Conservation (phyloP, 768 basidiomycete genomes). For the Mycena maculata region DNA sequence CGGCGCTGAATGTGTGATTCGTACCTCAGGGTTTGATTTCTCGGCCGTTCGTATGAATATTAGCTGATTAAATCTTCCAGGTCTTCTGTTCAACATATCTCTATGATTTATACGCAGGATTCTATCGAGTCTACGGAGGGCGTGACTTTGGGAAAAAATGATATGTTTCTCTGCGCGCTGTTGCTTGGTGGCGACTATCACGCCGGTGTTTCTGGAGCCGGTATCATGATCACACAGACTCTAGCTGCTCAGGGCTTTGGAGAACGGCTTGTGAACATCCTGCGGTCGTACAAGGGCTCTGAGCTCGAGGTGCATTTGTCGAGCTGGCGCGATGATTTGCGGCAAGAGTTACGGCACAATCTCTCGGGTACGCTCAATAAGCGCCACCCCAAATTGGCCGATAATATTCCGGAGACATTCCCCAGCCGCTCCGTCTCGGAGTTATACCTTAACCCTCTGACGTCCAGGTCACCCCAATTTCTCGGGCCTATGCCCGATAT, state of each 20-base stretch:
- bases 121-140: neutral
- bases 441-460: neutral
- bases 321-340: neutral
- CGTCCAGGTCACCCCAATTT: neutral
- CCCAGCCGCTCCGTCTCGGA: neutral
- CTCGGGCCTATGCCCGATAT: neutral
- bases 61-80: neutral
- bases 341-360: neutral
- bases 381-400: neutral
- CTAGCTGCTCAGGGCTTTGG: neutral
- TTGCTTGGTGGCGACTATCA: constrained; percentile 5
- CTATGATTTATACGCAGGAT: neutral
- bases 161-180: neutral
- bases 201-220: neutral
- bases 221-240: neutral
- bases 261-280: neutral
- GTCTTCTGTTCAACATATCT: neutral
- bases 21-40: constrained; percentile 3
- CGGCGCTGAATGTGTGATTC: neutral
- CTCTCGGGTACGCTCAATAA: neutral
- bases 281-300: neutral
- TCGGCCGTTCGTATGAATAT: neutral
- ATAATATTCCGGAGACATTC: neutral
- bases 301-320: neutral
- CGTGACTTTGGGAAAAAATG: neutral